phyloP scores from a whole-genome alignment of 805 yeast genomes.

The Kluyveromyces aestuarii region DNA sequence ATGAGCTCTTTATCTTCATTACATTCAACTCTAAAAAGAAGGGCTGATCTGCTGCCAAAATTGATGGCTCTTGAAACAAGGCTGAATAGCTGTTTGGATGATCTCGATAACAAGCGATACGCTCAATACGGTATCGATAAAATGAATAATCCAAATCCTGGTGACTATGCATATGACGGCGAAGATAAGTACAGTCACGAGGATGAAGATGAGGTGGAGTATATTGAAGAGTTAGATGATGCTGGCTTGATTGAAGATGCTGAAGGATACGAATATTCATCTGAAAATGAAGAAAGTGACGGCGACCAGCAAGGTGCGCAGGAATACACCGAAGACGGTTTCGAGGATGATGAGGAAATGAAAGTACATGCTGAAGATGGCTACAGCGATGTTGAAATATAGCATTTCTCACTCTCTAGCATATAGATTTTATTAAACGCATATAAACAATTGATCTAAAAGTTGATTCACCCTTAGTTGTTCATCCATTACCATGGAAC shows the following conservation, averaged over 20 bases:
- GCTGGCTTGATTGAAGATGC: slow-evolving; percentile 40
- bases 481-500: too few relatives aligned
- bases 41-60: slow-evolving; percentile 60
- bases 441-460: not conserved
- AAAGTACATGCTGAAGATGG: slow-evolving; percentile 25
- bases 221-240: slow-evolving; percentile 54
- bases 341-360: slow-evolving; percentile 12
- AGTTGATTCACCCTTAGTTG: too few relatives aligned
- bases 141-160: slow-evolving; percentile 27
- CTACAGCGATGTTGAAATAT: slow-evolving; percentile 34
- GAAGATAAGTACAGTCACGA: slow-evolving; percentile 32
- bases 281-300: slow-evolving; percentile 27
- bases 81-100: slow-evolving; percentile 61
- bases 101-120: slow-evolving; percentile 44
- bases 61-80: slow-evolving; percentile 77
- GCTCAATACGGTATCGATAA: slow-evolving; percentile 39
- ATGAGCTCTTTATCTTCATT: slow-evolving; percentile 51
- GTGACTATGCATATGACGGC: slow-evolving; percentile 4
- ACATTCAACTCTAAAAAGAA: slow-evolving; percentile 54
- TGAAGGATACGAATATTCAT: slow-evolving; percentile 27
- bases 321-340: slow-evolving; percentile 7
- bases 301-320: slow-evolving; percentile 30
- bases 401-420: not conserved
- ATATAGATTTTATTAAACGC: not conserved
- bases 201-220: slow-evolving; percentile 47